Percentiles rank a stretch among this genome's conserved stretches.
Conservation (phyloP, 1,284 basidiomycete species). For the Sanghuangporus baumii region DNA sequence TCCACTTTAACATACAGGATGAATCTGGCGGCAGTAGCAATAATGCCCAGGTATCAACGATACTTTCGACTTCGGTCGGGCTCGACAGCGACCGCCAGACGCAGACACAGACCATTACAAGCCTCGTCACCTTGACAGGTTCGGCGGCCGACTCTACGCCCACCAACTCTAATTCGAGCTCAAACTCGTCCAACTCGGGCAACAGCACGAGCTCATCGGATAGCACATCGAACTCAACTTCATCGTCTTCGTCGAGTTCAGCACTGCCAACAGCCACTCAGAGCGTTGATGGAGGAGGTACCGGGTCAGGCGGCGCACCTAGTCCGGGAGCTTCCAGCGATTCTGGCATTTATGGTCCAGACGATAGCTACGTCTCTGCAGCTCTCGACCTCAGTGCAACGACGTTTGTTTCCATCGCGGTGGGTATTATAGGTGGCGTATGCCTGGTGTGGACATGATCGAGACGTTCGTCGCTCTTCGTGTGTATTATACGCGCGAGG, state of each 20-base stretch:
- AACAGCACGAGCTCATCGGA: constrained; percentile 12
- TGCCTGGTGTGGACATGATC: constrained; percentile 15
- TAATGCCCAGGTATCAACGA: constrained; percentile 18
- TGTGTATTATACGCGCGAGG: not conserved
- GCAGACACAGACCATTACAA: constrained; percentile 34
- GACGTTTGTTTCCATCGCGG: not conserved
- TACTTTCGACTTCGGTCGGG: constrained; percentile 30
- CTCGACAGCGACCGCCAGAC: constrained; percentile 32
- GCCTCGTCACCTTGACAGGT: constrained; percentile 39
- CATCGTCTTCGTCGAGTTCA: constrained; percentile 29
- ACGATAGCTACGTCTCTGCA: constrained; percentile 57
- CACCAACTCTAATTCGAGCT: constrained; percentile 24
- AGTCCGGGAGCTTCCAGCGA: constrained; percentile 38
- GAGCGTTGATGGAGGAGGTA: constrained; percentile 46
- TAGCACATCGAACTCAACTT: constrained; percentile 26
- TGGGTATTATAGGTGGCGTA: constrained; percentile 7
- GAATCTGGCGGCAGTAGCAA: not conserved
- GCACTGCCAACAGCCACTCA: constrained; percentile 52
- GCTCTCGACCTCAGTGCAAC: constrained; percentile 36
- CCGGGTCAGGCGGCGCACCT: constrained; percentile 40
- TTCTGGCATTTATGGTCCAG: constrained; percentile 48
- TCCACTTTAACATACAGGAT: constrained; percentile 20
- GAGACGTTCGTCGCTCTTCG: not conserved
- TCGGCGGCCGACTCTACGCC: constrained; percentile 20
- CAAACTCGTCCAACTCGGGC: constrained; percentile 12